Base-by-base conservation (phyloP, 441 rosid genomes). In the Pelargonium cotyledonis region DNA sequence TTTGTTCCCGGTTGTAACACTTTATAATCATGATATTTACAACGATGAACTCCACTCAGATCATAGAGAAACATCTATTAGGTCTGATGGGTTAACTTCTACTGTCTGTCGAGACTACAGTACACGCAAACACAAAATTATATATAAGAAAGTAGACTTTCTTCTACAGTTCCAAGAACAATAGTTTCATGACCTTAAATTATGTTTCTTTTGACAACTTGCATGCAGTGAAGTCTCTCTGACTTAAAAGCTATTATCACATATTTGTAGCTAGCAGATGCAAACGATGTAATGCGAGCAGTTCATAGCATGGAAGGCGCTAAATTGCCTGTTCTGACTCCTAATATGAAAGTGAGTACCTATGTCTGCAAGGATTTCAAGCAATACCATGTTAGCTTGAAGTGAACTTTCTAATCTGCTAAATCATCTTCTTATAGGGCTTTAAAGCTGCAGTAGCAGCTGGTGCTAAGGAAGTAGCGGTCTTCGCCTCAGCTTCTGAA, bases 401-500 rank as follows among this genome's bases (percentile, higher is more conserved):
- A 23, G n/a, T 16, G 65, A n/a, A 67, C 29, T 55, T 62, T 80
- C 76, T 72, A 51, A 77, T 84, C 46, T 64, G 21, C 15, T 63
- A 8, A 65, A 47, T 64, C 67, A 29, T 29, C 31, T 76, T 82
- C 53, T 81, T 79, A 72, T 74, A 95, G 99, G 97, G 97, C 65
- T 95, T 91, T 86, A 89, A 91, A 82, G 99, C 97, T 68, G 97
- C 97, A 63, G 70, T 91, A 70, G 95, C 97, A 70, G 96, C 97
- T 38, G 96, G 99, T 77, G 96, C 97, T 63, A 92, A 89, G 84
- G 97, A 92, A 88, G 85, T 92, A 72, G 97, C 95, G 65, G 76
- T 95, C 64, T 95, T 95, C 85, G 99, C 97, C 76, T 88, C 99
- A 14, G 99, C 99, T 84, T 95, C 97, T 0, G 99, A 95, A 81